These are phyloP conservation scores for Scortechinia acanthostroma DNA, from an alignment of 2,329 filamentous ascomycete genomes.

Conservation along the genomic window DNA sequence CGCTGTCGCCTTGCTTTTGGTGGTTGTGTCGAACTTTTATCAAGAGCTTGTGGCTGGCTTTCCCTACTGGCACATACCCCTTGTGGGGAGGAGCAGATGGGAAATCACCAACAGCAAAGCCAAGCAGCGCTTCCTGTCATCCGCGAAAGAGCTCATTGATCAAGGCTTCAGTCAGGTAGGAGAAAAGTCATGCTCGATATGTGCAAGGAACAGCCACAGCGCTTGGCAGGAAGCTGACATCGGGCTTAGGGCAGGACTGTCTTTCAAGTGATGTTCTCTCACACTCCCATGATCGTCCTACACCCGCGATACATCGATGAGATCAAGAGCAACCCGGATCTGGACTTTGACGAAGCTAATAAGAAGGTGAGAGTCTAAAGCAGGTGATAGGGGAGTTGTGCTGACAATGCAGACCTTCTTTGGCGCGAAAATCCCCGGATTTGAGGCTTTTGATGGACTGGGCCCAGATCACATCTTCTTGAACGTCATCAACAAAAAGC, in stretches of 20 bases:
- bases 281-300: constrained; percentile 14
- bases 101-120: constrained; percentile 19
- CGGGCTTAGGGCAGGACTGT: constrained; percentile 11
- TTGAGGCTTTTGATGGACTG: constrained; percentile 15
- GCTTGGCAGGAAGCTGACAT: not conserved
- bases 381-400: not conserved
- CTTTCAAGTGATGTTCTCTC: constrained; percentile 16
- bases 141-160: not conserved
- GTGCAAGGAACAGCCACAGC: no score
- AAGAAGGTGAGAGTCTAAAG: constrained; percentile 9
- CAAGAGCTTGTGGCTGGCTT: constrained; percentile 14
- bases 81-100: constrained; percentile 16
- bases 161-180: not conserved
- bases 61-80: constrained; percentile 14
- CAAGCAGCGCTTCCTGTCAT: constrained; percentile 13
- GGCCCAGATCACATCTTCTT: constrained; percentile 7
- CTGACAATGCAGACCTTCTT: constrained; percentile 7
- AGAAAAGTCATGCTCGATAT: no score
- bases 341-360: constrained; percentile 14
- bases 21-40: constrained; percentile 10
- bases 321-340: constrained; percentile 17
- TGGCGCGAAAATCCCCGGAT: constrained; percentile 14
- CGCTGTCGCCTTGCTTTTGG: constrained; percentile 8
- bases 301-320: constrained; percentile 19
- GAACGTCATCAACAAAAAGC: constrained; percentile 16